Conservation (phyloP, 2,329 filamentous ascomycete species). For the Cytospora schulzeri region DNA sequence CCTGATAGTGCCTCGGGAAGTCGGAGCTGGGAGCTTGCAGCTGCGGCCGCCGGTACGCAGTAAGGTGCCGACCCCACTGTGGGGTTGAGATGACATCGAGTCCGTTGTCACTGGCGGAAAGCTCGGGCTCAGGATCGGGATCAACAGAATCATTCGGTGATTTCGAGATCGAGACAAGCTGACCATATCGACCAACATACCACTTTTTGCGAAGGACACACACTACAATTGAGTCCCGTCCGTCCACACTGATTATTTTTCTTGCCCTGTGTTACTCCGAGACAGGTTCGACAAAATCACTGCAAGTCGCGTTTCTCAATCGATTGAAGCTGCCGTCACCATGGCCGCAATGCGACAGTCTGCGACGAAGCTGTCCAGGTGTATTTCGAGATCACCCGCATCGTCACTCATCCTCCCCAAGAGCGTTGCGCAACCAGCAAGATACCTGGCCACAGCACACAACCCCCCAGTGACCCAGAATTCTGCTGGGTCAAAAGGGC, state of each 20-base stretch:
- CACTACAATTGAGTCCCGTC: not conserved
- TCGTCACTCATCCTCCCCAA: constrained; percentile 34
- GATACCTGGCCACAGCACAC: constrained; percentile 57
- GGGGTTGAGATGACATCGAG: constrained; percentile 23
- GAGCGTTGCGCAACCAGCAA: constrained; percentile 43
- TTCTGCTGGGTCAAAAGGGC: constrained; percentile 68
- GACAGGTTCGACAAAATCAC: not conserved
- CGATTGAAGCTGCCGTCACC: constrained; percentile 22
- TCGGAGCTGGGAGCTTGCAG: too few species aligned
- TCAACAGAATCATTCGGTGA: constrained; percentile 12
- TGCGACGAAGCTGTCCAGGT: constrained; percentile 41
- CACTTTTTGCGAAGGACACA: constrained; percentile 3
- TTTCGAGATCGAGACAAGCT: constrained; percentile 14
- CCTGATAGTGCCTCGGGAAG: too few species aligned
- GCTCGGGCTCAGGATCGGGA: constrained; percentile 22
- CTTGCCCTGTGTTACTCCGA: not conserved
- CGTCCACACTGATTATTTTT: too few species aligned
- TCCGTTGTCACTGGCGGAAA: constrained; percentile 23
- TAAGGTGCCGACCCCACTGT: constrained; percentile 14
- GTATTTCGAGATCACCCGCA: constrained; percentile 31
- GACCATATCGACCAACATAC: not conserved
- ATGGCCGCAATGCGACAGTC: constrained; percentile 46
- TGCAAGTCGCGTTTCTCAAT: not conserved
- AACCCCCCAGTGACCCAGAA: constrained; percentile 81
- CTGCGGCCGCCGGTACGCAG: not conserved